phyloP scores from a whole-genome alignment of 1,139 yeast genomes.

The Lodderomyces metapsilosis region DNA sequence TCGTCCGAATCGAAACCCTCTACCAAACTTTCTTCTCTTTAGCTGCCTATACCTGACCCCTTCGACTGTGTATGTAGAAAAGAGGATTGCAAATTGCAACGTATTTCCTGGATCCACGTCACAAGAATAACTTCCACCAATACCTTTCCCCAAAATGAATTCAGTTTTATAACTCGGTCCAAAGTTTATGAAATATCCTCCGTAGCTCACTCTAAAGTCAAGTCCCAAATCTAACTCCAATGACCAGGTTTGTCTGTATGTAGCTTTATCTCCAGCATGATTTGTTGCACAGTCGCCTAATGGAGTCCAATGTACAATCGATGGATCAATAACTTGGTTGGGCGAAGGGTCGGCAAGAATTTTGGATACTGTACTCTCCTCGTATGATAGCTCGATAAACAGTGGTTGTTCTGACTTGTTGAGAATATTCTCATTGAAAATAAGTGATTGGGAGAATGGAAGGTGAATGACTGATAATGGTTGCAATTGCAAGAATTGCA shows the following conservation, averaged over 20 bases:
- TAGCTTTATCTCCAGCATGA: slow-evolving; percentile 14
- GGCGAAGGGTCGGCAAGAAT: neutral
- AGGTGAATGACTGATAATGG: neutral
- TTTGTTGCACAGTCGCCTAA: slow-evolving; percentile 14
- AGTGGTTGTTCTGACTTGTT: neutral
- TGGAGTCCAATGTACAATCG: slow-evolving; percentile 3
- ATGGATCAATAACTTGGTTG: neutral
- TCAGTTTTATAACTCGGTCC: slow-evolving; percentile 17
- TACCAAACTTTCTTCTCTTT: slow-evolving; percentile 7
- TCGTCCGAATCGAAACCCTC: slow-evolving; percentile 16
- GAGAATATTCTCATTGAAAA: slow-evolving; percentile 5
- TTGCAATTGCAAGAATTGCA: neutral
- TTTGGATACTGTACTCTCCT: neutral
- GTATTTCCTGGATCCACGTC: slow-evolving; percentile 19
- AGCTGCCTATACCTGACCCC: slow-evolving; percentile 18
- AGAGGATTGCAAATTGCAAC: slow-evolving; percentile 24
- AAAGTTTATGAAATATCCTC: slow-evolving; percentile 15
- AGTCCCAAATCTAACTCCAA: slow-evolving; percentile 17
- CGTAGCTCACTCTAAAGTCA: slow-evolving; percentile 16
- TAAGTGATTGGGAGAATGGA: slow-evolving; percentile 1
- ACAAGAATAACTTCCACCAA: slow-evolving; percentile 24
- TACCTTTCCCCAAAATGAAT: slow-evolving; percentile 13
- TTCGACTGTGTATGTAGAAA: slow-evolving; percentile 15
- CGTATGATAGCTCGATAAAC: slow-evolving; percentile 5
- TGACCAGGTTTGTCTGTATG: slow-evolving; percentile 25